Evolutionary conservation across 257 asterid genomes (phyloP).

Genomic region (Nicotiana undulata): DNA sequence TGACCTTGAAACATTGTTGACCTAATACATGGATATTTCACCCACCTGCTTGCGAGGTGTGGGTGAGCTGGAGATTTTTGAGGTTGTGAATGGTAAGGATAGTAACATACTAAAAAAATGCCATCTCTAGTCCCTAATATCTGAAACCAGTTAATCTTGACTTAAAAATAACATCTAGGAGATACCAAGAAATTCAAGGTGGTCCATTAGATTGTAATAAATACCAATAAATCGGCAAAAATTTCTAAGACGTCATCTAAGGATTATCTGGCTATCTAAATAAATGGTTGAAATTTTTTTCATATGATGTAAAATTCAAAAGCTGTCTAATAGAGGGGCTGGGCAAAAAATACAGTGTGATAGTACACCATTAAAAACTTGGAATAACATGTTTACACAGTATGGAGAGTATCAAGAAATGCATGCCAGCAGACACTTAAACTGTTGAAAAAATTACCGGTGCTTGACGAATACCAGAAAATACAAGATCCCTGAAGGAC

Average conservation of each 20-base stretch:
- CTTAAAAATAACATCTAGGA: background rate
- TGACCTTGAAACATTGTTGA: background rate
- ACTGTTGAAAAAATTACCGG: slow-evolving; percentile 41
- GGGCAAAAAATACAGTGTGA: background rate
- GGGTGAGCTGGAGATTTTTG: background rate
- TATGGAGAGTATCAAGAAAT: background rate
- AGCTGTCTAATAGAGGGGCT: background rate
- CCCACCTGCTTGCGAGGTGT: background rate
- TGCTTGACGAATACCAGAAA: slow-evolving; percentile 54
- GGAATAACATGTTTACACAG: background rate
- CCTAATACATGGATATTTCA: background rate
- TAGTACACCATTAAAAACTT: background rate
- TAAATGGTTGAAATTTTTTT: background rate
- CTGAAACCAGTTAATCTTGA: background rate
- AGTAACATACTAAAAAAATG: background rate
- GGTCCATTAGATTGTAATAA: background rate
- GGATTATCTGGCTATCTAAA: background rate
- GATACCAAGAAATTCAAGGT: background rate
- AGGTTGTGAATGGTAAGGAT: background rate
- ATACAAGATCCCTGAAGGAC: slow-evolving; percentile 82
- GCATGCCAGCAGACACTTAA: background rate
- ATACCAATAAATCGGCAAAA: background rate
- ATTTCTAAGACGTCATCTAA: background rate
- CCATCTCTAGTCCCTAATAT: background rate
- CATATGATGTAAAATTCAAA: background rate